Evolutionary conservation across 192 early-diverging fungal genomes (phyloP).

Genomic region (Coemansia sp.): DNA sequence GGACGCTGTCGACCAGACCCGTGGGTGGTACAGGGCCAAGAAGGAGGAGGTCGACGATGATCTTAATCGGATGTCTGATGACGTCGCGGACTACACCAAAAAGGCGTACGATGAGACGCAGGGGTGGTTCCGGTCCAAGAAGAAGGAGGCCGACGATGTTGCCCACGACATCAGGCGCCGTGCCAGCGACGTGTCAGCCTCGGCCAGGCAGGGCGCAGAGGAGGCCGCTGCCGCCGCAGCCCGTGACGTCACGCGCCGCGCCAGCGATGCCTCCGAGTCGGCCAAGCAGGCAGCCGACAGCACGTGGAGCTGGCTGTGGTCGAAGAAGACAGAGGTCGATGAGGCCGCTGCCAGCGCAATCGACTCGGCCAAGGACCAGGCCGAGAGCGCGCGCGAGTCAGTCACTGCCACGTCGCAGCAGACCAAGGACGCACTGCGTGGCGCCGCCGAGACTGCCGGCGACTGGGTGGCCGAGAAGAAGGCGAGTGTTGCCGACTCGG

Average conservation of each 20-base stretch:
- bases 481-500: background rate
- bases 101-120: slow-evolving; percentile 13
- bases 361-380: background rate
- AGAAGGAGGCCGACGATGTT: slow-evolving; percentile 13
- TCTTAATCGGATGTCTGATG: background rate
- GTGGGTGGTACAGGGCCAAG: slow-evolving; percentile 23
- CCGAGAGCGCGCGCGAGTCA: background rate
- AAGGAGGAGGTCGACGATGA: slow-evolving; percentile 14
- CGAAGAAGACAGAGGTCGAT: slow-evolving; percentile 11
- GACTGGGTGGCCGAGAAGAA: slow-evolving; percentile 11
- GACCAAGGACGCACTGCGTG: background rate
- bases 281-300: slow-evolving; percentile 15
- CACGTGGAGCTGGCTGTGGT: slow-evolving; percentile 12
- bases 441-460: slow-evolving; percentile 15
- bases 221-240: slow-evolving; percentile 1
- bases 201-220: slow-evolving; percentile 8
- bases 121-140: slow-evolving; percentile 31
- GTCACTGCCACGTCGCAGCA: background rate
- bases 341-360: slow-evolving; percentile 7
- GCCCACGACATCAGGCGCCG: background rate
- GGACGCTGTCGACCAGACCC: background rate
- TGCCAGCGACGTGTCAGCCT: slow-evolving; percentile 8
- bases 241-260: background rate
- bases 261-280: slow-evolving; percentile 11
- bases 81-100: slow-evolving; percentile 3